Evolutionary conservation across 495 filamentous ascomycete species (phyloP), one percentile per base, ranked within the genome.

Genomic region (Aspergillus olivimuriae): DNA sequence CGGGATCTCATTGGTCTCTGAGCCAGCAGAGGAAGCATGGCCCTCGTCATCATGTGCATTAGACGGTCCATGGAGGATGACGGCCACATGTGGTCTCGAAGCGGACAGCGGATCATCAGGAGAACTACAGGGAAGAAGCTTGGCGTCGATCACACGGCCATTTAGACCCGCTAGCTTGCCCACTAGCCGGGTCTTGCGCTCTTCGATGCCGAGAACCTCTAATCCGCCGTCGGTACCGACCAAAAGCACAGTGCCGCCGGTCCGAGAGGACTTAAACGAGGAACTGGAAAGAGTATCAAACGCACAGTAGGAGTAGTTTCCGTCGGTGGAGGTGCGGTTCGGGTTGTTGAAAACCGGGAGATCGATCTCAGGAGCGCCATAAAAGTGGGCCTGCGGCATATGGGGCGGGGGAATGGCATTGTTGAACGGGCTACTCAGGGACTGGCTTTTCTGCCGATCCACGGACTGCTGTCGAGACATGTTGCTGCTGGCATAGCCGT

Each of bases 141-240:
- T 94, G 21, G 88, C 89, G 32, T 83, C 77, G 37, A 87, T 72
- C 1, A 94, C 84, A n/a, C 80, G 78, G 26, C 89, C 89, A 51
- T 82, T 80, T 10, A 95, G 68, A 18, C 84, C 84, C 52, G 81
- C 79, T 43, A 94, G 63, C 46, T 78, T 80, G 7, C 80, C 82
- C 33, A 86, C 61, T 4, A 74, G 64, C 43, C 84, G 79, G 34
- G 83, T 61, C 15, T 80, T 80, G 44, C 80, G 77, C 45, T 82
- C 83, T 39, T 80, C 78, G 21, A 91, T 69, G 12, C 77, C 70
- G 45, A 81, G 78, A 30, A 94, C 72, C 41, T 92, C 82, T 38
- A 94, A 54, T 0, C 78, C 78, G 19, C 85, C 78, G 51, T 92
- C 81, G 39, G 80, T 87, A 5, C 89, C 89, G 15, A 86, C 74